Evolutionary conservation across 2,329 filamentous ascomycete species (phyloP), one percentile per base, ranked within the genome.

Genomic region (Polytolypa hystricis): DNA sequence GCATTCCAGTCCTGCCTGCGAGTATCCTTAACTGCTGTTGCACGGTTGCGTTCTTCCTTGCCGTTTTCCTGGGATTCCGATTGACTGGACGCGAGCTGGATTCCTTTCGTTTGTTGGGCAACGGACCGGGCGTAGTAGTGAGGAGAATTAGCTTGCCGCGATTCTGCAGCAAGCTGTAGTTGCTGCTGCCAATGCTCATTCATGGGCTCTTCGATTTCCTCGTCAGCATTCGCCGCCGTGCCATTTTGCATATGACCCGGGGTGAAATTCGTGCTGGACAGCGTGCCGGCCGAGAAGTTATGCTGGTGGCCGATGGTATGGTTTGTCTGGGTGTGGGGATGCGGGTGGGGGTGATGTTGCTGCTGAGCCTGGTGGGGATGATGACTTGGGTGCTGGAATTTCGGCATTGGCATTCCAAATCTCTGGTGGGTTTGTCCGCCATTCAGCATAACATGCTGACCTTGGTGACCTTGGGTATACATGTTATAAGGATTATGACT

Each of bases 131-230:
- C 64, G 57, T 89, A 87, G 58, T 91, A 70, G 70, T 84, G 66
- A 56, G 73, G 71, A 71, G 81, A 61, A 68, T 77, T 65, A 67
- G 77, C 66, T 73, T 84, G 51, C 38, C 73, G 66, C 30, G 84
- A 77, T 44, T 85, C 81, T 47, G 87, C 83, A 44, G 79, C 81
- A 51, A 87, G 65, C 43, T 82, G 78, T 46, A 94, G 62, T 62
- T 98, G 91, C 54, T 91, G 81, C 45, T 81, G 78, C 87, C 87
- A 96, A 59, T 93, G 82, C 46, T 77, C 73, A 45, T 69, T 76
- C 46, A 70, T 66, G n/a, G 71, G 66, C 42, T 77, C 74, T 44
- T 66, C 69, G 17, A 73, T 55, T 20, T 67, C 69, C 42, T 69
- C 71, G 45, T 76, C 70, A n/a, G 66, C 62, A 40, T 66, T 67